Conservation (phyloP, 148 eudicot genomes). For the Simmondsia chinensis region DNA sequence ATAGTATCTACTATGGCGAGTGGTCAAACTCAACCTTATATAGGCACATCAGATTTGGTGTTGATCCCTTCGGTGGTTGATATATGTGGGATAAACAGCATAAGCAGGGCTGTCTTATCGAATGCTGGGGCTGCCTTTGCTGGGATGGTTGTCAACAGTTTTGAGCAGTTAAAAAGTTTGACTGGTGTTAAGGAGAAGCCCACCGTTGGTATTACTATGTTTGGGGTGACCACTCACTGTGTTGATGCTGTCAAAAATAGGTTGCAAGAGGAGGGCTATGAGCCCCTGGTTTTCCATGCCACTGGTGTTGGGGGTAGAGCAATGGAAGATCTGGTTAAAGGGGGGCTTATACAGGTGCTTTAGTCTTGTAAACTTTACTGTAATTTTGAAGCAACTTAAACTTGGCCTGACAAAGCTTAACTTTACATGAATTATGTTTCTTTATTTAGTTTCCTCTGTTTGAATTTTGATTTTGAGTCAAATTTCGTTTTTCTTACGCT, state of each 20-base stretch:
- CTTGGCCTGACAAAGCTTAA: too few relatives aligned
- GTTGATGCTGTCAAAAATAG: constrained; percentile 70
- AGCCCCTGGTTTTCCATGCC: constrained; percentile 90
- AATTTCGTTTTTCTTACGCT: too few relatives aligned
- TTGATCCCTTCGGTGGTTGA: constrained; percentile 94
- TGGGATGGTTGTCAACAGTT: constrained; percentile 73
- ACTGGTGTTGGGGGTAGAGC: constrained; percentile 98
- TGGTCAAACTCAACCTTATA: constrained; percentile 81
- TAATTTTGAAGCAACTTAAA: not conserved
- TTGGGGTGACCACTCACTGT: constrained; percentile 95
- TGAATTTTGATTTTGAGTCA: too few relatives aligned
- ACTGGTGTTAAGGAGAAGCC: constrained; percentile 31
- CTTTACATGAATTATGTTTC: too few relatives aligned
- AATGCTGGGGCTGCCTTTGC: constrained; percentile 97
- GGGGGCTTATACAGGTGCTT: constrained; percentile 79
- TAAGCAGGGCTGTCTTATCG: constrained; percentile 58
- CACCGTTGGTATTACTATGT: constrained; percentile 86
- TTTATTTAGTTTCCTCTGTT: too few relatives aligned
- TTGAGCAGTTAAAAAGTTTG: constrained; percentile 19
- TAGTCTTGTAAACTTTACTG: not conserved
- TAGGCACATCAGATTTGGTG: constrained; percentile 85
- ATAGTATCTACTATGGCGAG: constrained; percentile 91
- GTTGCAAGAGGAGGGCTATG: constrained; percentile 76
- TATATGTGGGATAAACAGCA: constrained; percentile 89
- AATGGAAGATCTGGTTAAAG: constrained; percentile 91